Evolutionary conservation across 2,329 filamentous ascomycete species (phyloP).

Genomic region (Fusarium continuum): DNA sequence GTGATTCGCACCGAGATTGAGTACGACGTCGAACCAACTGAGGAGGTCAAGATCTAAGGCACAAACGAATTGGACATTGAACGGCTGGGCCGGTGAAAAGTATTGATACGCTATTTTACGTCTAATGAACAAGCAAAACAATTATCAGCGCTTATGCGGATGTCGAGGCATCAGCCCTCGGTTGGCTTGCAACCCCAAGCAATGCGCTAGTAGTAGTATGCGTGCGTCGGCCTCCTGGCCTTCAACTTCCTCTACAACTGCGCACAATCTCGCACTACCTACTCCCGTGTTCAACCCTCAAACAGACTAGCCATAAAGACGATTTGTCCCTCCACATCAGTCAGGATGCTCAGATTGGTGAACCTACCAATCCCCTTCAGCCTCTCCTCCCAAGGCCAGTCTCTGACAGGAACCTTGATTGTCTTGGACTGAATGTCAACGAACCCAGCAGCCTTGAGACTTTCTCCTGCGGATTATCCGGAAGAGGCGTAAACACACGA

Average conservation of each 20-base stretch:
- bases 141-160: not conserved
- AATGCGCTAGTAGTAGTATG: slow-evolving; percentile 44
- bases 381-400: slow-evolving; percentile 30
- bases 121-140: slow-evolving; percentile 17
- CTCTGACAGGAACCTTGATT: slow-evolving; percentile 34
- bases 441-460: slow-evolving; percentile 28
- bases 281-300: slow-evolving; percentile 48
- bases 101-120: slow-evolving; percentile 15
- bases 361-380: slow-evolving; percentile 40
- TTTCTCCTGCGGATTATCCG: slow-evolving; percentile 26
- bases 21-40: slow-evolving; percentile 66
- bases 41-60: not conserved
- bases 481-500: slow-evolving; percentile 40
- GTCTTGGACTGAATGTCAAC: slow-evolving; percentile 36
- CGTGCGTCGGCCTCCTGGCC: slow-evolving; percentile 38
- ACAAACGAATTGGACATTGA: slow-evolving; percentile 7
- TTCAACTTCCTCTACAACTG: slow-evolving; percentile 46
- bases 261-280: slow-evolving; percentile 47
- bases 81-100: slow-evolving; percentile 24
- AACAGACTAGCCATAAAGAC: slow-evolving; percentile 47
- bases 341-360: slow-evolving; percentile 45
- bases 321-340: slow-evolving; percentile 49
- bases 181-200: slow-evolving; percentile 39
- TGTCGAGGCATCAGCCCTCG: not conserved
- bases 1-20: slow-evolving; percentile 77